Evolutionary conservation across 441 rosid species (phyloP).

Genomic region (Populus hybrid): DNA sequence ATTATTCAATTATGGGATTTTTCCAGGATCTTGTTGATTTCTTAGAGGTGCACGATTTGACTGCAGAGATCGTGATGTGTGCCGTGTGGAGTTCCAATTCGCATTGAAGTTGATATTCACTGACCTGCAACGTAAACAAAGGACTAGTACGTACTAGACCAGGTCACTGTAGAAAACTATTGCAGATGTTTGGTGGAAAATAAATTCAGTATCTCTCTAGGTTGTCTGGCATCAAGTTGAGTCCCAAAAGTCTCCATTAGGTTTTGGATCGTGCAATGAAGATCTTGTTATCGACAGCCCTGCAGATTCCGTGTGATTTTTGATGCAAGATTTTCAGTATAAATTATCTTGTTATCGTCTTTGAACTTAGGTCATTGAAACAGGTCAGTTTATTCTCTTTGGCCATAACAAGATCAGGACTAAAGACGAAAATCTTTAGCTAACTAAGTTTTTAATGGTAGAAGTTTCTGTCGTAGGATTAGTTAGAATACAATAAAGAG

Average conservation of each 20-base stretch:
- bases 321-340: no score
- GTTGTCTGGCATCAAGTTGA: not conserved
- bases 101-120: not conserved
- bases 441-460: not conserved
- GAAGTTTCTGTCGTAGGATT: not conserved
- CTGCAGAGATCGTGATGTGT: not conserved
- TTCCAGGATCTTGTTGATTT: not conserved
- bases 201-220: not conserved
- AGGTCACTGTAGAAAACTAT: not conserved
- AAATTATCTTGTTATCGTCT: no score
- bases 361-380: not conserved
- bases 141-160: not conserved
- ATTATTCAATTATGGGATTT: not conserved
- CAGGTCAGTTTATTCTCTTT: not conserved
- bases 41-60: slow-evolving; percentile 12
- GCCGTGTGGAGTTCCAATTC: not conserved
- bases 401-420: not conserved
- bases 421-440: not conserved
- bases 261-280: not conserved
- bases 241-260: not conserved
- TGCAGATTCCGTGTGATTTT: not conserved
- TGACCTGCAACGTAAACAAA: not conserved
- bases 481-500: no score
- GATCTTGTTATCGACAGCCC: not conserved
- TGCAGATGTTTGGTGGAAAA: not conserved